A percentile compares a stretch with the other conserved stretches of the same genome.
Conservation (phyloP, 2,329 filamentous ascomycete genomes). For the Elsinoe ampelina region DNA sequence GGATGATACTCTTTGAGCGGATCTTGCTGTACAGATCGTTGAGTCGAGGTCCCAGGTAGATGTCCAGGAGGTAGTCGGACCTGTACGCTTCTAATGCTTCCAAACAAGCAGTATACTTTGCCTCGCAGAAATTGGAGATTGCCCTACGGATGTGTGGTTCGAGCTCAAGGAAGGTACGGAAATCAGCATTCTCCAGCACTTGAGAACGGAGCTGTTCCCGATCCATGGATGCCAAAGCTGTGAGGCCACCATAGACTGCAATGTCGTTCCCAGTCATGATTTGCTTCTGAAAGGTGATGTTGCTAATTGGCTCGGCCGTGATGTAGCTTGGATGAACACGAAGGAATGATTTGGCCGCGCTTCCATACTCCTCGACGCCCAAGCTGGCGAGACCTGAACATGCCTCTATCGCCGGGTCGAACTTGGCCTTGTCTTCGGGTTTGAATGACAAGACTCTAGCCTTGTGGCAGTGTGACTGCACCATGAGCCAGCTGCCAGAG, state of each 20-base stretch:
- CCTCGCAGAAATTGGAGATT: conserved; percentile 78
- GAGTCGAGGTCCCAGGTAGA: conserved; percentile 63
- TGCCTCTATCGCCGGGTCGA: conserved; percentile 55
- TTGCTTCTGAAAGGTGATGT: conserved; percentile 54
- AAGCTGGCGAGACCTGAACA: conserved; percentile 55
- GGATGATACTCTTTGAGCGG: conserved; percentile 81
- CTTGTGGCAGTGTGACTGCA: conserved; percentile 48
- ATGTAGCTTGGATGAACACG: conserved; percentile 46
- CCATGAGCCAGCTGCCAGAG: conserved; percentile 58
- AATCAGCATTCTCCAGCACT: conserved; percentile 71
- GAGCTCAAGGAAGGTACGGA: conserved; percentile 80
- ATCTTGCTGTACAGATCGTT: conserved; percentile 61
- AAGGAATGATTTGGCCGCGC: conserved; percentile 66
- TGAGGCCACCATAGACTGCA: conserved; percentile 82
- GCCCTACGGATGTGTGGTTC: conserved; percentile 92
- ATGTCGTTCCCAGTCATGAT: conserved; percentile 78
- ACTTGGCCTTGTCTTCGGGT: conserved; percentile 48
- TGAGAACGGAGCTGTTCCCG: conserved; percentile 61
- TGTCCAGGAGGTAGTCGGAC: conserved; percentile 79
- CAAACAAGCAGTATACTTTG: conserved; percentile 79
- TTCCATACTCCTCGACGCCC: conserved; percentile 46
- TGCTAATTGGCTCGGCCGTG: conserved; percentile 33
- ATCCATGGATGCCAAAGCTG: conserved; percentile 83
- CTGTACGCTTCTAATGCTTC: conserved; percentile 72
- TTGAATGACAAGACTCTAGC: conserved; percentile 37